A percentile compares a stretch with the other conserved stretches of the same genome.
Conservation (phyloP, 495 filamentous ascomycete genomes). For the Talaromyces liani region DNA sequence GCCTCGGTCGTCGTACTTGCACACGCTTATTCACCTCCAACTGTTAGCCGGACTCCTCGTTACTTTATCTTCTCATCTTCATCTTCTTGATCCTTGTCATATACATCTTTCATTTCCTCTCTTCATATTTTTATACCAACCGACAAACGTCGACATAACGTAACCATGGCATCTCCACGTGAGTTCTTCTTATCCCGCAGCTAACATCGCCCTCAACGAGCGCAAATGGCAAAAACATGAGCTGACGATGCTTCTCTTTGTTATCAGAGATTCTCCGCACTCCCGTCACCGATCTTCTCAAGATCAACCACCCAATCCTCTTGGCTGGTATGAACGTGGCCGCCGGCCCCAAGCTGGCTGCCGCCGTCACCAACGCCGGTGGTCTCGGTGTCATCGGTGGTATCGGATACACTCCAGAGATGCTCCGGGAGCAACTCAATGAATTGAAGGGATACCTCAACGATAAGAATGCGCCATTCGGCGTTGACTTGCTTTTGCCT, state of each 20-base stretch:
- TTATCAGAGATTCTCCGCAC: slow-evolving; percentile 74
- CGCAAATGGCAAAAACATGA: slow-evolving; percentile 4
- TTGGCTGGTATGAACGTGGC: slow-evolving; percentile 99
- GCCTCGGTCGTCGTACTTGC: slow-evolving; percentile 13
- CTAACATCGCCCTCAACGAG: slow-evolving; percentile 3
- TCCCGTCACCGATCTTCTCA: slow-evolving; percentile 84
- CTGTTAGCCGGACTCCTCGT: background rate
- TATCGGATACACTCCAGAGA: slow-evolving; percentile 93
- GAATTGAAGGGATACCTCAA: slow-evolving; percentile 85
- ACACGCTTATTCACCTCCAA: background rate
- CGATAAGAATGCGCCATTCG: slow-evolving; percentile 98
- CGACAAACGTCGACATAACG: slow-evolving; percentile 7
- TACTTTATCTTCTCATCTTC: background rate
- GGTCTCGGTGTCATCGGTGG: slow-evolving; percentile 95
- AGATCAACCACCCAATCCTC: slow-evolving; percentile 93
- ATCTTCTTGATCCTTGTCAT: background rate
- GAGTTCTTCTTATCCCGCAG: slow-evolving; percentile 26
- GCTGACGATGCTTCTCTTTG: slow-evolving; percentile 16
- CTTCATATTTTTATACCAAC: slow-evolving; percentile 12
- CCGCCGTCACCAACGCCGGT: slow-evolving; percentile 94
- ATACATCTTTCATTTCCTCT: slow-evolving; percentile 10
- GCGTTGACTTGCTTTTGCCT: slow-evolving; percentile 89
- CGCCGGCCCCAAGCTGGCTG: slow-evolving; percentile 92
- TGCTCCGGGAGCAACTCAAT: slow-evolving; percentile 89
- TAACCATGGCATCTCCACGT: slow-evolving; percentile 76